These are phyloP conservation scores for Verruconis gallopava DNA, from an alignment of 2,329 filamentous ascomycete species.

Conservation along the genomic window DNA sequence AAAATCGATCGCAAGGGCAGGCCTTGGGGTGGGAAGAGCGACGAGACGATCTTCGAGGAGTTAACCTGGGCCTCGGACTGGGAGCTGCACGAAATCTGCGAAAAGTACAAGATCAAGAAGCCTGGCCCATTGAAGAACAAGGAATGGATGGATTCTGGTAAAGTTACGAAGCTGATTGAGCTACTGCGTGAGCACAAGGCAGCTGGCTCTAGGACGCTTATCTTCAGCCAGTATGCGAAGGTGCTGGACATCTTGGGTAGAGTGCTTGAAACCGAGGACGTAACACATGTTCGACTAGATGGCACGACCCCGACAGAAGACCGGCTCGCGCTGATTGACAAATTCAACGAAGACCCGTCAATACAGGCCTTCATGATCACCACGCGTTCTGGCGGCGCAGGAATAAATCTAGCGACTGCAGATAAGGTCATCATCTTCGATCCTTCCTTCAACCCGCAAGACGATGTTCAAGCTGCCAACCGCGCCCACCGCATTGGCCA, in stretches of 20 bases:
- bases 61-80: conserved; percentile 45
- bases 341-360: conserved; percentile 60
- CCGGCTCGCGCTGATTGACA: conserved; percentile 77
- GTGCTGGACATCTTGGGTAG: conserved; percentile 83
- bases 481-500: conserved; percentile 91
- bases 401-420: conserved; percentile 87
- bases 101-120: conserved; percentile 40
- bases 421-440: conserved; percentile 99
- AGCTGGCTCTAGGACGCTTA: conserved; percentile 52
- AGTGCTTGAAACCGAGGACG: conserved; percentile 58
- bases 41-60: conserved; percentile 38
- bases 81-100: conserved; percentile 47
- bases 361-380: conserved; percentile 89
- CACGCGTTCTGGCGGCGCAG: conserved; percentile 89
- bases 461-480: conserved; percentile 97
- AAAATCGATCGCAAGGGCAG: conserved; percentile 42
- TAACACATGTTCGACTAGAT: conserved; percentile 76
- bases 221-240: conserved; percentile 89
- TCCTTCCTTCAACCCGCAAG: conserved; percentile 92
- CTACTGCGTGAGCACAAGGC: conserved; percentile 45
- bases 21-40: conserved; percentile 55
- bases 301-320: conserved; percentile 70
- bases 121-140: conserved; percentile 42
- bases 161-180: conserved; percentile 67
- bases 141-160: conserved; percentile 65